Conservation (phyloP, 495 filamentous ascomycete species). For the Staphylotrichum tortipilum region DNA sequence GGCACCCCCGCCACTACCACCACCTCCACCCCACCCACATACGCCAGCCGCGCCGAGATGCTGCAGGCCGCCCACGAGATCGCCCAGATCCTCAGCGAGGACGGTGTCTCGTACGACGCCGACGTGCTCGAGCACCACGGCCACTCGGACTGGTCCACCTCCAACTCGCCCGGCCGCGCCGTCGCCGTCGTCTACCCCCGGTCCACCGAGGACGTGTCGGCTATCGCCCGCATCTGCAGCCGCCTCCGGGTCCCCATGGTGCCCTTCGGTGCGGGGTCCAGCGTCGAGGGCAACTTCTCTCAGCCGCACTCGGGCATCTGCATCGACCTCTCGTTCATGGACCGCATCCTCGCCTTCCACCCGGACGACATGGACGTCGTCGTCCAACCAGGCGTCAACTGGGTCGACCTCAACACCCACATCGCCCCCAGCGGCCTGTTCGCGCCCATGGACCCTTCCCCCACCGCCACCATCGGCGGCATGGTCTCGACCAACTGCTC, state of each 20-base stretch:
- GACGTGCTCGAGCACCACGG: conserved; percentile 71
- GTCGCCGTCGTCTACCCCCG: conserved; percentile 67
- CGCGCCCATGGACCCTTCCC: conserved; percentile 72
- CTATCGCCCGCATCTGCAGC: conserved; percentile 68
- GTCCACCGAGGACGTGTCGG: conserved; percentile 66
- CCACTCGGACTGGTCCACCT: conserved; percentile 79
- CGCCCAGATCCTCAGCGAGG: conserved; percentile 44
- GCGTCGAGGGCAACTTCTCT: conserved; percentile 79
- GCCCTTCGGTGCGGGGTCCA: conserved; percentile 76
- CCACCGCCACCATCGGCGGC: conserved; percentile 53
- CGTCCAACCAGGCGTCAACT: conserved; percentile 76
- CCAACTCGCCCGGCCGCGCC: conserved; percentile 63
- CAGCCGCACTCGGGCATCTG: conserved; percentile 72
- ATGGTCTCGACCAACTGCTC: conserved; percentile 74
- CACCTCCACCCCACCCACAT: not conserved
- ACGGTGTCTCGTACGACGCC: conserved; percentile 64
- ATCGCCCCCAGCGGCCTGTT: conserved; percentile 68
- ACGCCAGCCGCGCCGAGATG: conserved; percentile 17
- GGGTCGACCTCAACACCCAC: conserved; percentile 73
- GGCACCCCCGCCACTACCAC: too few relatives aligned
- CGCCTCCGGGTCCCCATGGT: conserved; percentile 75
- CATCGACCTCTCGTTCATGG: conserved; percentile 79
- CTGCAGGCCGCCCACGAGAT: conserved; percentile 54
- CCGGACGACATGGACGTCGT: conserved; percentile 83
- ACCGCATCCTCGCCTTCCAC: conserved; percentile 64